Evolutionary conservation across 129 eudicot species (phyloP).

Genomic region (Scalesia atractyloides): DNA sequence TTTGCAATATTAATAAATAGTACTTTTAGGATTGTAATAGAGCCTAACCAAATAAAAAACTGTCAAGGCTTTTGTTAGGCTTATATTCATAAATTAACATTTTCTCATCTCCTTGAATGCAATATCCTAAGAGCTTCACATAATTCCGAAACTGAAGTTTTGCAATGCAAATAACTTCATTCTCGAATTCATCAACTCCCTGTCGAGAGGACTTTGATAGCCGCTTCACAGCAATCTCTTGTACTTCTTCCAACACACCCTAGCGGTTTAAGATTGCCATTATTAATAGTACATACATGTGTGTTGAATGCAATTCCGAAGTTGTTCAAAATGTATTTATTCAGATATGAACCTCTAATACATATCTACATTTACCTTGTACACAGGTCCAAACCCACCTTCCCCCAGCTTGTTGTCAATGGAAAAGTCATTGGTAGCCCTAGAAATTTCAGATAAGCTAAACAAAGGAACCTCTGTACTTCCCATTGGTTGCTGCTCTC

Average conservation of each 20-base stretch:
- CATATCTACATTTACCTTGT: conserved; percentile 17
- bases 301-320: not conserved
- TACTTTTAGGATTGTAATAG: conserved; percentile 4
- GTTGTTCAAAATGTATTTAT: not conserved
- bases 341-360: not conserved
- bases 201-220: conserved; percentile 58
- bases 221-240: conserved; percentile 70
- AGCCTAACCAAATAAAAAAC: conserved; percentile 50
- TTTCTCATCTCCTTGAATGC: conserved; percentile 54
- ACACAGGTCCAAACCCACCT: conserved; percentile 40
- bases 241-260: conserved; percentile 58
- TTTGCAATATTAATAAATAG: not conserved
- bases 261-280: conserved; percentile 20
- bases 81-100: conserved; percentile 65
- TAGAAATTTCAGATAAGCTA: conserved; percentile 16
- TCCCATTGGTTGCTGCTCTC: conserved; percentile 4
- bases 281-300: not conserved
- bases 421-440: conserved; percentile 37
- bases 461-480: conserved; percentile 24
- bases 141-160: conserved; percentile 44
- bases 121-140: conserved; percentile 52
- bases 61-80: conserved; percentile 68
- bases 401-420: conserved; percentile 33
- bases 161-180: conserved; percentile 45
- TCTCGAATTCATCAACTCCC: conserved; percentile 55